Evolutionary conservation across 352 stramenopile species (phyloP).

Genomic region (Phytopythium vexans): DNA sequence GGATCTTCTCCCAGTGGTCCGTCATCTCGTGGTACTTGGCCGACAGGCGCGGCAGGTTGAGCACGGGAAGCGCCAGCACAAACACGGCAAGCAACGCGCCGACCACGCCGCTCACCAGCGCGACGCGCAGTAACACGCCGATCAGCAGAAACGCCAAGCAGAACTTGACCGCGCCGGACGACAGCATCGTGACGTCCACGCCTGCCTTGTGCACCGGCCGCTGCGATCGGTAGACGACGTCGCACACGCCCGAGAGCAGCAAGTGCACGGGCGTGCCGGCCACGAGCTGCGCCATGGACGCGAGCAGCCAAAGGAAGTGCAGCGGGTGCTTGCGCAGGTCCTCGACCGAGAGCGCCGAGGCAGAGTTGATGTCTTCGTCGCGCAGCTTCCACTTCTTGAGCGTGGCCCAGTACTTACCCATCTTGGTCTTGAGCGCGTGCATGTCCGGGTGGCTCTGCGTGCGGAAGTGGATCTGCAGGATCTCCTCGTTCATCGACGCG

Average conservation of each 20-base stretch:
- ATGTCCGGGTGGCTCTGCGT: slow-evolving; percentile 69
- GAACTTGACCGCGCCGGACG: slow-evolving; percentile 30
- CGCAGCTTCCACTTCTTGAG: slow-evolving; percentile 60
- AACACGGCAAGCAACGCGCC: slow-evolving; percentile 16
- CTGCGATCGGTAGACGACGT: slow-evolving; percentile 50
- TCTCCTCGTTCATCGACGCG: slow-evolving; percentile 79
- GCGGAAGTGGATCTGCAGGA: slow-evolving; percentile 75
- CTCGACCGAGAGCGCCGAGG: slow-evolving; percentile 33
- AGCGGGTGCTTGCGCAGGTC: slow-evolving; percentile 37
- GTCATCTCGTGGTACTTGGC: slow-evolving; percentile 40
- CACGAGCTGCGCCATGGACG: slow-evolving; percentile 34
- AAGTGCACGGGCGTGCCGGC: slow-evolving; percentile 37
- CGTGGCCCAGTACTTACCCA: slow-evolving; percentile 54
- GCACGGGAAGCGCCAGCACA: slow-evolving; percentile 25
- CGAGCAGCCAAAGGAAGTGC: slow-evolving; percentile 44
- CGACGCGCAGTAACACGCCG: slow-evolving; percentile 26
- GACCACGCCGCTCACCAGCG: slow-evolving; percentile 35
- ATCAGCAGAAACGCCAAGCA: slow-evolving; percentile 30
- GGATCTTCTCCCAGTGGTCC: slow-evolving; percentile 63
- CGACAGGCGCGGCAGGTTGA: slow-evolving; percentile 31
- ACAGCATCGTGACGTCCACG: slow-evolving; percentile 21
- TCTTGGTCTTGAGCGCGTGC: slow-evolving; percentile 62
- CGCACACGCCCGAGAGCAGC: slow-evolving; percentile 43
- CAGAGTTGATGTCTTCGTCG: slow-evolving; percentile 71
- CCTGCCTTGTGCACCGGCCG: slow-evolving; percentile 16